These are phyloP conservation scores for Ceratocystis alfenasii DNA, from an alignment of 2,329 filamentous ascomycete genomes.

Conservation along the genomic window DNA sequence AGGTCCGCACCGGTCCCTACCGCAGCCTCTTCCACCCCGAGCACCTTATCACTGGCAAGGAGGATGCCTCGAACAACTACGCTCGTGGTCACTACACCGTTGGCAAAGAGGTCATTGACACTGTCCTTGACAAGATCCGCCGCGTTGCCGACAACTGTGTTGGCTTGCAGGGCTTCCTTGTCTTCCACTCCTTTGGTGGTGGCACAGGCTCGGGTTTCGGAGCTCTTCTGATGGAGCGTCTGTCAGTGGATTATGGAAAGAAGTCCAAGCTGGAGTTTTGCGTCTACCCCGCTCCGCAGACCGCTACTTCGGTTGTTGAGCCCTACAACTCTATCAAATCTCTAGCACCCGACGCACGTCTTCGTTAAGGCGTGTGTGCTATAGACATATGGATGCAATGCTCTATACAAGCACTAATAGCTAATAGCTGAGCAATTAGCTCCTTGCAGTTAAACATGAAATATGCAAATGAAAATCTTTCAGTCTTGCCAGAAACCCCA, in stretches of 20 bases:
- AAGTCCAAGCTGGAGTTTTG: constrained; percentile 99
- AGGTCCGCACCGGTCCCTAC: constrained; percentile 96
- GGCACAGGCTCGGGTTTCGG: constrained; percentile 98
- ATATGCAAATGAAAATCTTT: background rate
- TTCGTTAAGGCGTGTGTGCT: too few species aligned
- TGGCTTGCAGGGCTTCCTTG: constrained; percentile 95
- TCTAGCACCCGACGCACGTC: background rate
- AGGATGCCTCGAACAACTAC: constrained; percentile 99
- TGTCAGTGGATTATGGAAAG: constrained; percentile 98
- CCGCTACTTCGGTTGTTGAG: constrained; percentile 94
- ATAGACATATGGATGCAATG: too few species aligned
- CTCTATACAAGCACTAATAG: too few species aligned
- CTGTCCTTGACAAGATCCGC: constrained; percentile 94
- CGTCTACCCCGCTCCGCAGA: constrained; percentile 95
- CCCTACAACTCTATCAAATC: constrained; percentile 72
- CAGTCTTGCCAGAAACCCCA: background rate
- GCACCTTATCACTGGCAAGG: constrained; percentile 99
- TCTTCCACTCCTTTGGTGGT: constrained; percentile 99
- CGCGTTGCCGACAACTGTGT: constrained; percentile 96
- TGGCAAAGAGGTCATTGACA: constrained; percentile 97
- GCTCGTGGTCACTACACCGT: constrained; percentile 99
- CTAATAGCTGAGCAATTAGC: too few species aligned
- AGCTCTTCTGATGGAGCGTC: constrained; percentile 95
- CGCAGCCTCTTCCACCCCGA: constrained; percentile 92
- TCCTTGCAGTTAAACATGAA: background rate